A percentile compares a stretch with the other conserved stretches of the same genome.
phyloP scores from a whole-genome alignment of 768 basidiomycete species.

The Suillus paluster region DNA sequence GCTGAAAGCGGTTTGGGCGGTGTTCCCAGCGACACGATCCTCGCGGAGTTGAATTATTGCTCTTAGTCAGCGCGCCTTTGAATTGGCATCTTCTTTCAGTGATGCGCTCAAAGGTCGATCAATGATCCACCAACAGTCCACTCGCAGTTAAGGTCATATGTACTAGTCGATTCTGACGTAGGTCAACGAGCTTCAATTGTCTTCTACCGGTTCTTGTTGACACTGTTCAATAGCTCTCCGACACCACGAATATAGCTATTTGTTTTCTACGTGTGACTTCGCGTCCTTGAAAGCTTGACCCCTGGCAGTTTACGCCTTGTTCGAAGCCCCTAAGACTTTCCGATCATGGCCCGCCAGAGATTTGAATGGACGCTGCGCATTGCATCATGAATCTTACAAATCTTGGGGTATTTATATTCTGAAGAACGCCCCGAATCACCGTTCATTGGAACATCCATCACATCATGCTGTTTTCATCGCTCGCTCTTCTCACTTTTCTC shows the following conservation, averaged over 20 bases:
- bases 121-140: no score
- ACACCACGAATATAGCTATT: neutral
- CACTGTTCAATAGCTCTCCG: neutral
- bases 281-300: no score
- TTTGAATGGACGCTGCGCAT: conserved; percentile 26
- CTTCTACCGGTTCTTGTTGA: neutral
- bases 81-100: no score
- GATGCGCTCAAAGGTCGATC: no score
- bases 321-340: neutral
- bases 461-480: conserved; percentile 23
- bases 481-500: conserved; percentile 26
- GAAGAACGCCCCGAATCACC: neutral
- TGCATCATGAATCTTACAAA: conserved; percentile 29
- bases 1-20: neutral
- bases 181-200: neutral
- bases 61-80: neutral
- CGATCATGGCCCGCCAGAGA: neutral
- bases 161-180: neutral
- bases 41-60: conserved; percentile 10
- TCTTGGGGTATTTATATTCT: neutral
- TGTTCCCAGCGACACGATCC: neutral
- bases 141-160: no score
- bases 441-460: neutral
- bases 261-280: neutral
- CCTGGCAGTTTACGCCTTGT: neutral